Evolutionary conservation across 2,329 filamentous ascomycete species (phyloP).

Genomic region (Aspergillus sclerotialis): DNA sequence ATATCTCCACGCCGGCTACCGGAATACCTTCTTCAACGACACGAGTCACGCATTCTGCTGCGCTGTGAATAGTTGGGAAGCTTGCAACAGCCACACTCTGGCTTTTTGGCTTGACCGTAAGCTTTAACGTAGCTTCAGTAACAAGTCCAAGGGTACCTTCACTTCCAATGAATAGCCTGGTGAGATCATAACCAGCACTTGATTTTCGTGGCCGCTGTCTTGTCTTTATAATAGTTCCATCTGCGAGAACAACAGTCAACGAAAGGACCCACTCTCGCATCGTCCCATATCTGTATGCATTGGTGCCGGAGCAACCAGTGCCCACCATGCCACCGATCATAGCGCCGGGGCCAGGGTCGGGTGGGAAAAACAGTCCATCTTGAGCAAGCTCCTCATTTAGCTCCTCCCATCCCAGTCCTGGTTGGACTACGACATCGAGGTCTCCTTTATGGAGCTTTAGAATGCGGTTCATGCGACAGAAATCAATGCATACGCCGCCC

Average conservation of each 20-base stretch:
- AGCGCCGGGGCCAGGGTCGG: constrained; percentile 82
- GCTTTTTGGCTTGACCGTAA: constrained; percentile 72
- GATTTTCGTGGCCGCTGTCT: constrained; percentile 82
- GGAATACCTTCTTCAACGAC: constrained; percentile 77
- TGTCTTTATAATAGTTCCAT: constrained; percentile 85
- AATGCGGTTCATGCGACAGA: constrained; percentile 77
- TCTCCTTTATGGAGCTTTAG: constrained; percentile 69
- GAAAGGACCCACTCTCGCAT: constrained; percentile 92
- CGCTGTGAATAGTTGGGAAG: constrained; percentile 58
- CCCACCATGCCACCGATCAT: constrained; percentile 72
- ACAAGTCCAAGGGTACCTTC: constrained; percentile 89
- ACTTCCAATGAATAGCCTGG: constrained; percentile 79
- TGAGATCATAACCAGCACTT: constrained; percentile 86
- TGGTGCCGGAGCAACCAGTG: constrained; percentile 61
- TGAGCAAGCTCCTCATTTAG: constrained; percentile 70
- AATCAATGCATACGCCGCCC: constrained; percentile 80
- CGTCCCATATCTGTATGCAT: constrained; percentile 86
- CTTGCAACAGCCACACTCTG: constrained; percentile 73
- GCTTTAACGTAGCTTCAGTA: constrained; percentile 82
- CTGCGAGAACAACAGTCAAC: constrained; percentile 80
- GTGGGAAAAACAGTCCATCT: constrained; percentile 81
- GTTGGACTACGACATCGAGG: constrained; percentile 69
- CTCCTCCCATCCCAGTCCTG: constrained; percentile 77
- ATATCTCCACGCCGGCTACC: constrained; percentile 84
- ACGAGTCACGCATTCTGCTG: constrained; percentile 70